Evolutionary conservation across 2,329 filamentous ascomycete genomes (phyloP).

Genomic region (Penicillium sp.): DNA sequence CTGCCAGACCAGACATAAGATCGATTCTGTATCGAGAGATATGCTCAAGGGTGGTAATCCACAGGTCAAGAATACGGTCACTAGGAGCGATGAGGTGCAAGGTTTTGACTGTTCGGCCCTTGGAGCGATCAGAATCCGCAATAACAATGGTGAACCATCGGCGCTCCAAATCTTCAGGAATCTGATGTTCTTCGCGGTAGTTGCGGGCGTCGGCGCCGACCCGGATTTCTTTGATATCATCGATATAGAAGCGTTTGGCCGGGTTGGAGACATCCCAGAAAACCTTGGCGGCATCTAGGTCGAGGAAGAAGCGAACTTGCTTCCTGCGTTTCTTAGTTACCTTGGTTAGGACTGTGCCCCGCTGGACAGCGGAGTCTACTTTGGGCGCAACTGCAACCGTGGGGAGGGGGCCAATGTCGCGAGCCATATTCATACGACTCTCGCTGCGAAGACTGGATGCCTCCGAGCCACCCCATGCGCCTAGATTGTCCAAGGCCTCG

Average conservation of each 20-base stretch:
- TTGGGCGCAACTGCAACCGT: constrained; percentile 58
- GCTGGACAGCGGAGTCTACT: constrained; percentile 72
- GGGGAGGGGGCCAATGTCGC: constrained; percentile 31
- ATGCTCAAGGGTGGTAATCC: constrained; percentile 80
- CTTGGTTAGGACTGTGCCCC: constrained; percentile 76
- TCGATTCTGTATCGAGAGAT: constrained; percentile 85
- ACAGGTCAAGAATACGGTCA: constrained; percentile 68
- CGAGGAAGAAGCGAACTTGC: constrained; percentile 72
- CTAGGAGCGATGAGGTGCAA: constrained; percentile 84
- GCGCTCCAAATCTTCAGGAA: constrained; percentile 65
- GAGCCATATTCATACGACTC: constrained; percentile 33
- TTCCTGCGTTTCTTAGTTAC: constrained; percentile 79
- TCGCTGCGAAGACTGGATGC: constrained; percentile 42
- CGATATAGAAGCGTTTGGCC: constrained; percentile 85
- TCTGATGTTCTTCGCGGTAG: constrained; percentile 79
- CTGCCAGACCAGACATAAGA: constrained; percentile 84
- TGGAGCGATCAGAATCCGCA: constrained; percentile 72
- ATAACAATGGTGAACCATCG: constrained; percentile 92
- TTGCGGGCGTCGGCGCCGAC: constrained; percentile 80
- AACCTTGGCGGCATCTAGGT: constrained; percentile 80
- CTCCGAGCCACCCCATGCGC: constrained; percentile 45
- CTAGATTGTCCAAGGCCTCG: constrained; percentile 47
- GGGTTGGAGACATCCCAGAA: constrained; percentile 79
- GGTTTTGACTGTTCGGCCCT: constrained; percentile 68
- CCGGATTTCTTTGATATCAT: constrained; percentile 90